Evolutionary conservation across 805 yeast species (phyloP).

Genomic region (Blastobotrys terrestris): DNA sequence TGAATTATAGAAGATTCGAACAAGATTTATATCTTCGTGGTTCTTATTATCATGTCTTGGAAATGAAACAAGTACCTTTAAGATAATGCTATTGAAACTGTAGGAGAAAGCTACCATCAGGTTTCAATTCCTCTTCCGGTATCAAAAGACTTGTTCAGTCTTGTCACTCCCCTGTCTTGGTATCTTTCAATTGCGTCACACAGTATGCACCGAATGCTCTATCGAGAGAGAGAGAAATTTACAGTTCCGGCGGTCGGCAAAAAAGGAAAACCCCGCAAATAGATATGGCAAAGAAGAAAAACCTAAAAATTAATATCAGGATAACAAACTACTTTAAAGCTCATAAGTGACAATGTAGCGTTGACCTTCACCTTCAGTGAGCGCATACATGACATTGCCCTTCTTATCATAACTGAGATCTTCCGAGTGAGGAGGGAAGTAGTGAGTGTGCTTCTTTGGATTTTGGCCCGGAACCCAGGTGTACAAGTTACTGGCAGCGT

Average conservation of each 20-base stretch:
- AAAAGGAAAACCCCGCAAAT: no score
- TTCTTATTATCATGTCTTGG: no score
- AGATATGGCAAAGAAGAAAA: no score
- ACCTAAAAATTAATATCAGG: background rate
- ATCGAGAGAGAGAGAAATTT: no score
- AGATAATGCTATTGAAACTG: background rate
- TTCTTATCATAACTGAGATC: background rate
- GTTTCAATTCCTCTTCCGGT: background rate
- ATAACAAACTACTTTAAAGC: no score
- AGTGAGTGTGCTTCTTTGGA: background rate
- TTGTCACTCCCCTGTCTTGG: background rate
- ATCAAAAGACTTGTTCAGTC: no score
- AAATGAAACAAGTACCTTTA: background rate
- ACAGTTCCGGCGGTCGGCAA: no score
- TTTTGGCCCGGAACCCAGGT: background rate
- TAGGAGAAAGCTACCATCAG: background rate
- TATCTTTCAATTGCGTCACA: background rate
- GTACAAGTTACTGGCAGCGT: background rate
- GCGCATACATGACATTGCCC: background rate
- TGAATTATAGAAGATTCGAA: no score
- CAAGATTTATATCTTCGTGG: no score
- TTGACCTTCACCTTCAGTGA: background rate
- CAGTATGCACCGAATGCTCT: no score
- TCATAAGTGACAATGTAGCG: conserved; percentile 1
- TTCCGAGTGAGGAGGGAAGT: background rate